These are phyloP conservation scores for Mycena rosella DNA, from an alignment of 768 basidiomycete genomes.

Conservation along the genomic window DNA sequence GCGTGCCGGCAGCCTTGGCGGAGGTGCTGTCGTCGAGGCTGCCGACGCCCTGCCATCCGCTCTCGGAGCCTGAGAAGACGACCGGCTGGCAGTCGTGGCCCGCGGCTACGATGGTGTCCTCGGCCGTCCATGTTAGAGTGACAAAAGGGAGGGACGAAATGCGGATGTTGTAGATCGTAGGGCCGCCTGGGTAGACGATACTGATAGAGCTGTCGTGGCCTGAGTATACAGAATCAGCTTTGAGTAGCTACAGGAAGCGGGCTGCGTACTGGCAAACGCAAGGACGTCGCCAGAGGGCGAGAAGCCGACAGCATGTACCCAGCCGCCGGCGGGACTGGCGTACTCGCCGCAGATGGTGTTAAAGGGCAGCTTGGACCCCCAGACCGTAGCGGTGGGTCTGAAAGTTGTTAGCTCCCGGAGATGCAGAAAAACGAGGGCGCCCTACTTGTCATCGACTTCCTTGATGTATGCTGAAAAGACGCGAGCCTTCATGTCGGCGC, in stretches of 20 bases:
- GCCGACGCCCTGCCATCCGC: conserved; percentile 84
- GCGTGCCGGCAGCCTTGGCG: conserved; percentile 55
- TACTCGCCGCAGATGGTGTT: conserved; percentile 98
- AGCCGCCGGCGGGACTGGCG: conserved; percentile 89
- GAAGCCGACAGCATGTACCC: conserved; percentile 97
- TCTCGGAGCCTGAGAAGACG: conserved; percentile 80
- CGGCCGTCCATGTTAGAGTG: conserved; percentile 88
- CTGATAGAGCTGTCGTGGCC: conserved; percentile 96
- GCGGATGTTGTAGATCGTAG: conserved; percentile 79
- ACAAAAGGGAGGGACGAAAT: conserved; percentile 85
- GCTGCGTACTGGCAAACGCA: conserved; percentile 90
- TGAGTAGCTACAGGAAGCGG: background rate
- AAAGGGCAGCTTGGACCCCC: conserved; percentile 99
- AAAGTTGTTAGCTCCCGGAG: conserved; percentile 20
- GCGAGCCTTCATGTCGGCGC: conserved; percentile 96
- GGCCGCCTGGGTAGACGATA: conserved; percentile 90
- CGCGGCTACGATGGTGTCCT: conserved; percentile 87
- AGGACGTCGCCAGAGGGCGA: conserved; percentile 96
- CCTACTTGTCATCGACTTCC: conserved; percentile 93
- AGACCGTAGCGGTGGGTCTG: conserved; percentile 86
- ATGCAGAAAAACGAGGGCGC: conserved; percentile 14
- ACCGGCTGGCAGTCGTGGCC: conserved; percentile 98
- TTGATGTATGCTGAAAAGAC: conserved; percentile 99
- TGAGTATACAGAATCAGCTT: conserved; percentile 44
- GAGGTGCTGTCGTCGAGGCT: conserved; percentile 87